Base-by-base conservation (phyloP, 768 basidiomycete species). In the Kwoniella sp. region DNA sequence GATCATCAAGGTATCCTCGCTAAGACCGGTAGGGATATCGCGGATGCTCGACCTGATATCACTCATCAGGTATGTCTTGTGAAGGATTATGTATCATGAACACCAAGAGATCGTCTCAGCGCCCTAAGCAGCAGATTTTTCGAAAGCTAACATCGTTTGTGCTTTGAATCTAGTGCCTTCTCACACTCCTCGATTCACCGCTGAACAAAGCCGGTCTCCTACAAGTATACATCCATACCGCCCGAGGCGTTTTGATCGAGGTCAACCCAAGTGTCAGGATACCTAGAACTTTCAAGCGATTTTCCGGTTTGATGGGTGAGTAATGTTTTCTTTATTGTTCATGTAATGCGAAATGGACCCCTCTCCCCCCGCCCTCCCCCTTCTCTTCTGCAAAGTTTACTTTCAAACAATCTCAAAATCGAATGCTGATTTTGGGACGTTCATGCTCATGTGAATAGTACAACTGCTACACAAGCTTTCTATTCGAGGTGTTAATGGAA, bases 1-100 rank as follows among this genome's bases (percentile, higher is more conserved):
- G 96, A 98, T 71, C 96, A 97, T 81, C 96, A 99, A 79, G 95
- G 95, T 59, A 96, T 99, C 70, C 84, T 99, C 66, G 95, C 96
- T 4, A 98, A 96, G 81, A 96, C 92, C 0, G 92, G 93, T 17
- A 86, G 95, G 77, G 96, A 99, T 81, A 98, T 98, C 65, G 96
- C 96, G 17, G 94, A 98, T 81, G 96, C 96, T n/a, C 84, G 96
- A 68, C 96, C 96, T 1, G 96, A 98, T 81, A 98, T 98, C 74
- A 98, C 96, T 0, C 96, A 99, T 79, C 96, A 97, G 86, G 93
- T 92, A 44, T 49, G 48, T 22, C n/a, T n/a, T n/a, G n/a, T n/a
- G n/a, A n/a, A n/a, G n/a, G n/a, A n/a, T n/a, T n/a, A n/a, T n/a
- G n/a, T n/a, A n/a, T n/a, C n/a, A n/a, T n/a, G n/a, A n/a, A n/a